Base-by-base conservation (phyloP, 345 rosid species). In the Populus tremula region DNA sequence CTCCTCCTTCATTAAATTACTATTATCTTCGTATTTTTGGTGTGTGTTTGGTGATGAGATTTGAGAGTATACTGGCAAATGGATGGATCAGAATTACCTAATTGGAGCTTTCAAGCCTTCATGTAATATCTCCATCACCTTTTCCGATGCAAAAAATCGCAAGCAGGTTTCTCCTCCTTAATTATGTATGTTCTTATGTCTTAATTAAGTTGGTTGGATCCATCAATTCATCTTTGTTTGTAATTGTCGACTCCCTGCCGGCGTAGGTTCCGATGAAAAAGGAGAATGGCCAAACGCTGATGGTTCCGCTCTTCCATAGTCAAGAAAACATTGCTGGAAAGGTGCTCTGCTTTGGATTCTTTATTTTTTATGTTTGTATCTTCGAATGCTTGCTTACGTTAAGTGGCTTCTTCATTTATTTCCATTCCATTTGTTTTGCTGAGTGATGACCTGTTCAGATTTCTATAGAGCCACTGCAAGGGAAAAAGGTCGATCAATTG, bases 51-150 rank as follows among this genome's bases (percentile, higher is more conserved):
- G 63, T 23, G 63, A 56, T 56, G 11, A n/a, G 21, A 56, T 56
- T 56, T n/a, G 29, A 54, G 61, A 56, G 63, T n/a, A 21, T n/a
- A 56, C 63, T 23, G n/a, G n/a, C 63, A n/a, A 56, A 56, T 56
- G 63, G 25, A 56, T 56, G 63, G 63, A 56, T 56, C 63, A 96
- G 98, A 96, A 96, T 85, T 96, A 89, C 87, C 86, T 94, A 54
- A 86, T 94, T 72, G 98, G 97, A 88, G 99, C 99, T 80, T 96
- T 96, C 82, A 96, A 94, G 87, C 99, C 97, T 0, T 89, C 98
- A 0, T 92, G 98, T 82, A 92, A 87, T 74, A 83, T 92, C 79
- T 89, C 90, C 25, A 80, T 92, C 84, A 84, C 91, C 4, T 91
- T 93, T 79, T 54, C 88, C 21, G 97, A 96, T 89, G 98, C 88